These are phyloP conservation scores for Yarrowia phangngaensis DNA, from an alignment of 805 yeast genomes.

Conservation along the genomic window DNA sequence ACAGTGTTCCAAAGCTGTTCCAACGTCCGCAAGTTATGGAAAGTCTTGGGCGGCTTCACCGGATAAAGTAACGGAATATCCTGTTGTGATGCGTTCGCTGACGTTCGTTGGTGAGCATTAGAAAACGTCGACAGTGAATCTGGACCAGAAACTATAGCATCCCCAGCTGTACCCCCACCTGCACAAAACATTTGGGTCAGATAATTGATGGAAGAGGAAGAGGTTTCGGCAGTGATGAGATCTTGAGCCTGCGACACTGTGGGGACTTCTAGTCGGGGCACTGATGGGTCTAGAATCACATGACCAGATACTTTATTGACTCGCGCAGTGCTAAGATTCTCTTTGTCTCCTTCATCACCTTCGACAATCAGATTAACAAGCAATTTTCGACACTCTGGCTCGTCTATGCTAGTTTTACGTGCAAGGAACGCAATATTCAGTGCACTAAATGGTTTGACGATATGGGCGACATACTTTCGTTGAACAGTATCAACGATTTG, in stretches of 20 bases:
- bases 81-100: too few relatives aligned
- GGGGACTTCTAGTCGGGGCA: conserved; percentile 15
- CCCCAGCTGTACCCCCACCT: conserved; percentile 3
- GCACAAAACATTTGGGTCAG: conserved; percentile 9
- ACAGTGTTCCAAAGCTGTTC: conserved; percentile 22
- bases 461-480: conserved; percentile 16
- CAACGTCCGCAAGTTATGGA: conserved; percentile 5
- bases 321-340: conserved; percentile 2
- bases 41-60: neutral
- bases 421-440: conserved; percentile 15
- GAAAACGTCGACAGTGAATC: neutral
- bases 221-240: conserved; percentile 6
- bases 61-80: conserved; percentile 14
- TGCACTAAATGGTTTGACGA: conserved; percentile 10
- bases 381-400: conserved; percentile 15
- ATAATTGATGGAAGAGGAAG: neutral
- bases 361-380: conserved; percentile 16
- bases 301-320: conserved; percentile 16
- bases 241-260: conserved; percentile 9
- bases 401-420: conserved; percentile 3
- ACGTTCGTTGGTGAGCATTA: too few relatives aligned
- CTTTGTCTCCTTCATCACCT: conserved; percentile 4
- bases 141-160: neutral
- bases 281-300: neutral
- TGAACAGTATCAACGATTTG: conserved; percentile 14